Conservation (phyloP, 768 basidiomycete genomes). For the Rhodotorula taiwanensis region DNA sequence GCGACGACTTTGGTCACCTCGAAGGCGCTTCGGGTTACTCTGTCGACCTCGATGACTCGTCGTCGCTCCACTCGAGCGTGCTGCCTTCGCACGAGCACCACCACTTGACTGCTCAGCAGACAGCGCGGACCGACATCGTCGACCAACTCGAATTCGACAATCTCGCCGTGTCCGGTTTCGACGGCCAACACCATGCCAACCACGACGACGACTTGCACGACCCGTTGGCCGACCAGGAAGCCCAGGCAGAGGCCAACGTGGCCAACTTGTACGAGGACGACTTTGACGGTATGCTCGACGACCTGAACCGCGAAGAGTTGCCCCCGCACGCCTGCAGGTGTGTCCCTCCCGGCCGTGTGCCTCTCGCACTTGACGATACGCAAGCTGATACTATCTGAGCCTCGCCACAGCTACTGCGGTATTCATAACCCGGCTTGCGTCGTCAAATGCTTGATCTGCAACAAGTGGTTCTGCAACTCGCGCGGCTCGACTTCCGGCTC, state of each 20-base stretch:
- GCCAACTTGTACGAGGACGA: constrained; percentile 58
- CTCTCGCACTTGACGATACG: neutral
- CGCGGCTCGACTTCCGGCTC: constrained; percentile 88
- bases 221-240: neutral
- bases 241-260: neutral
- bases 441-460: constrained; percentile 85
- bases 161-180: constrained; percentile 10
- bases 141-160: constrained; percentile 28
- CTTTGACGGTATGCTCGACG: constrained; percentile 81
- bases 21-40: constrained; percentile 44
- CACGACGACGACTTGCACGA: neutral
- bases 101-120: neutral
- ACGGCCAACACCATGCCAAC: neutral
- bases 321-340: constrained; percentile 95
- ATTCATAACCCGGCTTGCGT: constrained; percentile 96
- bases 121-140: neutral
- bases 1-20: constrained; percentile 43
- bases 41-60: constrained; percentile 29
- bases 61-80: constrained; percentile 22
- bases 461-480: constrained; percentile 98
- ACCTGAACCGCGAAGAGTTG: constrained; percentile 72
- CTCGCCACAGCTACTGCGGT: constrained; percentile 74
- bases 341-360: constrained; percentile 16
- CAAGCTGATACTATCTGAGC: neutral
- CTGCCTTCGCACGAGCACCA: neutral